These are phyloP conservation scores for Eutrema heterophyllum DNA, from an alignment of 345 rosid genomes.

Conservation along the genomic window DNA sequence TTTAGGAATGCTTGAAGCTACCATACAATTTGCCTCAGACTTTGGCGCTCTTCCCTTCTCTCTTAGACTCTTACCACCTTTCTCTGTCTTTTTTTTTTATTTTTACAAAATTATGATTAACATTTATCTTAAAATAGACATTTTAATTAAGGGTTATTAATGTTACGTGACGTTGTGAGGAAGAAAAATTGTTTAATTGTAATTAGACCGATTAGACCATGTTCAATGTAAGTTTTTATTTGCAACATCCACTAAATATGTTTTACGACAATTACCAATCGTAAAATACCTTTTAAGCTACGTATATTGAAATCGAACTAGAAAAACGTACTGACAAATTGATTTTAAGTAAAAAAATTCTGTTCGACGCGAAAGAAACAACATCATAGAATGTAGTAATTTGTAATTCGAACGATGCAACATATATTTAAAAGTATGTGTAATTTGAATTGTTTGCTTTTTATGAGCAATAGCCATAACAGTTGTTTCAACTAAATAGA, in stretches of 20 bases:
- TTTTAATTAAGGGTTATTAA: conserved; percentile 7
- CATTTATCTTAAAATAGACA: conserved; percentile 26
- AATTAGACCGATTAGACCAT: background rate
- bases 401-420: background rate
- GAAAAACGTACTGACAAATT: background rate
- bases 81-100: conserved; percentile 5
- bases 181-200: background rate
- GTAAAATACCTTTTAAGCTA: background rate
- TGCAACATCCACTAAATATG: background rate
- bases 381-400: background rate
- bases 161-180: background rate
- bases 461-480: background rate
- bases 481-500: too few relatives aligned
- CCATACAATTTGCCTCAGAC: conserved; percentile 42
- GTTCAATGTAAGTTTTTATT: background rate
- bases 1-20: conserved; percentile 45
- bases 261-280: background rate
- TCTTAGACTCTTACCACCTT: conserved; percentile 50
- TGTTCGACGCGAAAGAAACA: background rate
- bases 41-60: conserved; percentile 51
- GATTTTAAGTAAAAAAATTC: background rate
- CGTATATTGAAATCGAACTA: background rate
- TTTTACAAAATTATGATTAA: background rate
- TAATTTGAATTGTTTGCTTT: background rate
- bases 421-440: background rate